Evolutionary conservation across 73 alveolate species (phyloP), one percentile per base, ranked within the genome.

Genomic region (Paramecium pentaurelia): DNA sequence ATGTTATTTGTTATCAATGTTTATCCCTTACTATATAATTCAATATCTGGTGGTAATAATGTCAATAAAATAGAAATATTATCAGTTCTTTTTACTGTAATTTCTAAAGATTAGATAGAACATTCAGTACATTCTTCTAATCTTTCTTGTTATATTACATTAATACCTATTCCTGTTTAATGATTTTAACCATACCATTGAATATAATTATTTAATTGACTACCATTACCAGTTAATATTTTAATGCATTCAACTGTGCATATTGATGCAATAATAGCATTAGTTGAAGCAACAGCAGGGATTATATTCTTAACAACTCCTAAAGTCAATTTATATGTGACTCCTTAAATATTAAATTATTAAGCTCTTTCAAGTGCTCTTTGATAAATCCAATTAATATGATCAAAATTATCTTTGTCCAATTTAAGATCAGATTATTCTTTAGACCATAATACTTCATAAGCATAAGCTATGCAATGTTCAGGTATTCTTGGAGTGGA

Each of bases 401-500:
- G 99, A 30, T 97, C 99, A 49, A 97, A 96, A 42, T 98, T 95
- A 47, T 99, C 99, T 92, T 96, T 98, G 92, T 98, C 99, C 11
- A 97, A 98, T 30, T 97, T 92, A 68, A 92, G 95, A 32, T 94
- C 80, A 9, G 84, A 51, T 12, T 73, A 30, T 20, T 68, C 93
- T 71, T 96, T 95, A 1, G 91, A 92, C 99, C 99, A 98, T 77
- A 93, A 95, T 8, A 97, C 93, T 58, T 96, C 97, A 92, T 95
- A 96, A 7, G 99, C 99, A 92, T 97, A 97, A 70, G 80, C 83
- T 51, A 99, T 98, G 86, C 99, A 99, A 93, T 99, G 99, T 91
- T 99, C 99, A 12, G 99, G 99, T 32, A 99, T 93, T 86, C 99
- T 96, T 45, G 99, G 99, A 70, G 99, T 99, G 95, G 98, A 99